phyloP scores from a whole-genome alignment of 2,329 filamentous ascomycete genomes.

The Hawksworthiomyces lignivorus region DNA sequence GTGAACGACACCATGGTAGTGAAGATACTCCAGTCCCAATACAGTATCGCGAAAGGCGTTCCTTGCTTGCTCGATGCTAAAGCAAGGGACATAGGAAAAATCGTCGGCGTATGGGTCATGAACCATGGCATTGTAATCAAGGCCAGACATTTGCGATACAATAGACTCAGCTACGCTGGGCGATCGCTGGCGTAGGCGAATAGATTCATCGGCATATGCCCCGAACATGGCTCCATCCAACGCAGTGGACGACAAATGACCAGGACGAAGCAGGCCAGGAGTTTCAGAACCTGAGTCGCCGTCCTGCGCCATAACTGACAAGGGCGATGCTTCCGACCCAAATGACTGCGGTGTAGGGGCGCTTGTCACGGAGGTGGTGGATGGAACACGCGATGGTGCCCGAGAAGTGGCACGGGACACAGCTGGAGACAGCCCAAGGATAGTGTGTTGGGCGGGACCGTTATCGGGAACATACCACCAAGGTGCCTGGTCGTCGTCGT shows the following conservation, averaged over 20 bases:
- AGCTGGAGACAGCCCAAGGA: conserved; percentile 19
- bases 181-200: conserved; percentile 53
- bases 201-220: conserved; percentile 53
- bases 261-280: conserved; percentile 44
- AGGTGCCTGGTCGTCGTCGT: conserved; percentile 36
- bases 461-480: conserved; percentile 15
- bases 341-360: conserved; percentile 24
- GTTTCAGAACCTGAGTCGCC: conserved; percentile 40
- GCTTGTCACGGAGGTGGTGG: conserved; percentile 33
- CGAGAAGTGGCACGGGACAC: conserved; percentile 32
- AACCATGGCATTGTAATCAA: conserved; percentile 48
- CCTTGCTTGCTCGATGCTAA: conserved; percentile 77
- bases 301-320: conserved; percentile 14
- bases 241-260: conserved; percentile 45
- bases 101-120: conserved; percentile 74
- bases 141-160: conserved; percentile 60
- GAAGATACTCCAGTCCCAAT: conserved; percentile 85
- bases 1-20: conserved; percentile 79
- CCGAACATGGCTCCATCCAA: conserved; percentile 75
- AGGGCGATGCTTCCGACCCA: conserved; percentile 25
- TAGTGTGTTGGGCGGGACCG: conserved; percentile 3
- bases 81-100: conserved; percentile 85
- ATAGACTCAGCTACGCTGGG: conserved; percentile 76
- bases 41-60: conserved; percentile 88
- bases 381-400: conserved; percentile 39